phyloP scores from a whole-genome alignment of 2,329 filamentous ascomycete species.

The Fusarium guadeloupense region DNA sequence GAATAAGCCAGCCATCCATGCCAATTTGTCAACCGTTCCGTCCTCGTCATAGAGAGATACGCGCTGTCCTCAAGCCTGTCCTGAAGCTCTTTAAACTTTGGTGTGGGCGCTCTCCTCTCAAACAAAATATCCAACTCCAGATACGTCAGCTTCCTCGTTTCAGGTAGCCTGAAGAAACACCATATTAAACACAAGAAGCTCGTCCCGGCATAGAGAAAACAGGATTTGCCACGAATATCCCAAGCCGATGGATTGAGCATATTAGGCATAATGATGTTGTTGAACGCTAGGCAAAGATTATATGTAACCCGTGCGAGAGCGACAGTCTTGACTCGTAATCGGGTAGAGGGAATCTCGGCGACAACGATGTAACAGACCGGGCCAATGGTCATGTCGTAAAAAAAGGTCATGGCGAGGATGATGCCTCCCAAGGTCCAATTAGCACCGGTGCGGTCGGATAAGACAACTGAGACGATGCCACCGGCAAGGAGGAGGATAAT shows the following conservation, averaged over 20 bases:
- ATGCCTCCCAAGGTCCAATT: constrained; percentile 51
- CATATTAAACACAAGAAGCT: constrained; percentile 37
- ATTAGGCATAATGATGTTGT: constrained; percentile 42
- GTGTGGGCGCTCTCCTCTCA: constrained; percentile 40
- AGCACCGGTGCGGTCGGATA: constrained; percentile 36
- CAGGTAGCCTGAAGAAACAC: constrained; percentile 43
- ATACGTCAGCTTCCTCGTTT: constrained; percentile 42
- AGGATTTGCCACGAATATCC: constrained; percentile 41
- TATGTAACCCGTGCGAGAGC: constrained; percentile 49
- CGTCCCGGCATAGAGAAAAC: constrained; percentile 38
- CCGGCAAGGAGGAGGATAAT: constrained; percentile 49
- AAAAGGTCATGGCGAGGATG: constrained; percentile 53
- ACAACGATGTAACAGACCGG: constrained; percentile 50
- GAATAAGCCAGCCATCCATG: constrained; percentile 41
- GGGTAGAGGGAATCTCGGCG: constrained; percentile 51
- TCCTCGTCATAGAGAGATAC: constrained; percentile 30
- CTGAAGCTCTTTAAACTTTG: constrained; percentile 47
- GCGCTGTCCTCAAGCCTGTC: constrained; percentile 33
- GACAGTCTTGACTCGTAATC: constrained; percentile 53
- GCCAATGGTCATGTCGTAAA: constrained; percentile 46
- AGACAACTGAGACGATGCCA: constrained; percentile 49
- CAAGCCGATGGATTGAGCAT: constrained; percentile 44
- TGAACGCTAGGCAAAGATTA: constrained; percentile 38
- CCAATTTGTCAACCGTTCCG: constrained; percentile 37
- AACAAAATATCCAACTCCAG: constrained; percentile 45